Conservation (phyloP, 768 basidiomycete genomes). For the Naganishia kalamii region DNA sequence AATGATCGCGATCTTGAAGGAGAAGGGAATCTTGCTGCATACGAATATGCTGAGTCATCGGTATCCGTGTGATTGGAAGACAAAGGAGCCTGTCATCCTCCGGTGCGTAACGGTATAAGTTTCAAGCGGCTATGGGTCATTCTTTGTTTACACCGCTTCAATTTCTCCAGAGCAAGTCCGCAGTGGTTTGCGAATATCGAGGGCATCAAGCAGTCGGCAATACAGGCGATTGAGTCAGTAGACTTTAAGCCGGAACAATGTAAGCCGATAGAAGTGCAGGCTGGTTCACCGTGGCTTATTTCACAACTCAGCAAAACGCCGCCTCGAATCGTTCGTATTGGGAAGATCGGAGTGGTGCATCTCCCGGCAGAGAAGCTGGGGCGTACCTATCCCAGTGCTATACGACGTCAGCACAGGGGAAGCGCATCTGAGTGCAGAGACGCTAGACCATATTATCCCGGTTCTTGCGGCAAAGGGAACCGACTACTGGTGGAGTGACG, state of each 20-base stretch:
- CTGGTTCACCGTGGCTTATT: constrained; percentile 3
- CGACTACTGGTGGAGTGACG: constrained; percentile 87
- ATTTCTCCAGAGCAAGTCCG: constrained; percentile 67
- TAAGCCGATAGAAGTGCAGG: constrained; percentile 45
- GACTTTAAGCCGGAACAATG: constrained; percentile 69
- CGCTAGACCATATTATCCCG: constrained; percentile 66
- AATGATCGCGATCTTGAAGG: constrained; percentile 59
- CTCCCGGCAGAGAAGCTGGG: constrained; percentile 94
- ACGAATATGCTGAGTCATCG: constrained; percentile 70
- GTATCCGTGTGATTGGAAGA: constrained; percentile 97
- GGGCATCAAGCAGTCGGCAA: constrained; percentile 68
- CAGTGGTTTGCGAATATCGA: constrained; percentile 97
- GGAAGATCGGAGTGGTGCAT: constrained; percentile 98
- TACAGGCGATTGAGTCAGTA: constrained; percentile 63
- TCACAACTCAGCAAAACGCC: constrained; percentile 61
- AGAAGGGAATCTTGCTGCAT: constrained; percentile 56
- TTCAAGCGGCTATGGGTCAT: background rate
- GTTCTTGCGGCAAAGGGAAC: constrained; percentile 69
- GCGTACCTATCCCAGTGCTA: constrained; percentile 87
- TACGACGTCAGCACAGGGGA: constrained; percentile 60
- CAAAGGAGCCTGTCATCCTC: constrained; percentile 82
- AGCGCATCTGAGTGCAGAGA: constrained; percentile 60
- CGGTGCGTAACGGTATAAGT: constrained; percentile 52
- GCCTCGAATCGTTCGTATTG: constrained; percentile 77
- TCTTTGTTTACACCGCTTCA: no score